Evolutionary conservation across 1,284 basidiomycete genomes (phyloP).

Genomic region (Sporisorium graminicola): DNA sequence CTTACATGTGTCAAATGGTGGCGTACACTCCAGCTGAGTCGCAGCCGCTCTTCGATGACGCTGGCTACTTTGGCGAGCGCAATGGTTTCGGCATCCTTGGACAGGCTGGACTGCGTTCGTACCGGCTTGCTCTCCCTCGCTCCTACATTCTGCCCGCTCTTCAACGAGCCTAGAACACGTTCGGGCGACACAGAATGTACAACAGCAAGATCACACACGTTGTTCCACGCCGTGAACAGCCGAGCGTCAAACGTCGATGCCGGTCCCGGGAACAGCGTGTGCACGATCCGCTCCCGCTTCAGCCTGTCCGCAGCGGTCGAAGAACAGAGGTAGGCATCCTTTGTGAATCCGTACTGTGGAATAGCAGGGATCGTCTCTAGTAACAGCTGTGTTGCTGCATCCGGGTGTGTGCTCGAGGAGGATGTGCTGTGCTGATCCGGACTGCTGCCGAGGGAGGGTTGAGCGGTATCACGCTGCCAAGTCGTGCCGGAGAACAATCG

Average conservation of each 20-base stretch:
- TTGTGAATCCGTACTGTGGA: conserved; percentile 26
- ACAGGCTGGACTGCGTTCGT: not conserved
- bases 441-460: not conserved
- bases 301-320: not conserved
- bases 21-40: conserved; percentile 12
- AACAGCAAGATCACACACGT: conserved; percentile 10
- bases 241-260: conserved; percentile 1
- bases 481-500: not conserved
- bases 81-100: not conserved
- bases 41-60: conserved; percentile 19
- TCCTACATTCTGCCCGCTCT: not conserved
- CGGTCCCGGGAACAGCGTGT: conserved; percentile 37
- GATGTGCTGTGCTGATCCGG: not conserved
- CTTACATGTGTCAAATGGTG: conserved; percentile 15
- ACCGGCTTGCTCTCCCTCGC: not conserved
- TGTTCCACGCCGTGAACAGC: conserved; percentile 30
- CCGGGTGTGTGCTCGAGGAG: not conserved
- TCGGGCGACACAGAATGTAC: conserved; percentile 4
- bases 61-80: conserved; percentile 1
- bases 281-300: not conserved
- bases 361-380: conserved; percentile 14
- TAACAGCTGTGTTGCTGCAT: conserved; percentile 11
- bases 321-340: conserved; percentile 15
- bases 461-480: not conserved
- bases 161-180: not conserved